phyloP scores from a whole-genome alignment of 495 filamentous ascomycete species.

The Tuber borchii region DNA sequence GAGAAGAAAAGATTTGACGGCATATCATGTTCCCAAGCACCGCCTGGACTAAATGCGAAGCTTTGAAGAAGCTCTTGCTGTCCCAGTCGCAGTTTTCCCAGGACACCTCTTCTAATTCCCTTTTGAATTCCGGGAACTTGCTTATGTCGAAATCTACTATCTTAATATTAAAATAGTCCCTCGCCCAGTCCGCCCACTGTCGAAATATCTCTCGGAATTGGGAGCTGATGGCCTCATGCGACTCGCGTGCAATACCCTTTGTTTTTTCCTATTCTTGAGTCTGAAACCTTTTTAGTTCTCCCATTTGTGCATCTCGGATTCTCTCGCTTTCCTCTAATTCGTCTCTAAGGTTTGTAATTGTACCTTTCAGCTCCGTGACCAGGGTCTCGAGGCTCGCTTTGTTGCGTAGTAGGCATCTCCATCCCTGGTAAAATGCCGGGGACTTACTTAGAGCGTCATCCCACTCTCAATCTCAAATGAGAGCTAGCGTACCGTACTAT shows the following conservation, averaged over 20 bases:
- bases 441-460: too few relatives aligned
- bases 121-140: conserved; percentile 10
- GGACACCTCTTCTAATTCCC: conserved; percentile 5
- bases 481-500: too few relatives aligned
- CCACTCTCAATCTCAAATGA: too few relatives aligned
- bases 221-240: conserved; percentile 16
- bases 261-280: conserved; percentile 5
- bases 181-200: conserved; percentile 18
- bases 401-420: background rate
- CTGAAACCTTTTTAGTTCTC: conserved; percentile 17
- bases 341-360: background rate
- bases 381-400: background rate
- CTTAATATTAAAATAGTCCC: conserved; percentile 26
- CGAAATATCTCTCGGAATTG: conserved; percentile 16
- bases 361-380: background rate
- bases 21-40: conserved; percentile 21
- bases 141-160: conserved; percentile 8
- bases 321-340: background rate
- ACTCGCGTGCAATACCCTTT: background rate
- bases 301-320: background rate
- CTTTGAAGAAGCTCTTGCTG: conserved; percentile 9
- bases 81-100: conserved; percentile 9
- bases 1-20: conserved; percentile 6
- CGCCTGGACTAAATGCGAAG: conserved; percentile 24
- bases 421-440: background rate